Evolutionary conservation across 306 rosid genomes (phyloP).

Genomic region (Cercis canadensis): DNA sequence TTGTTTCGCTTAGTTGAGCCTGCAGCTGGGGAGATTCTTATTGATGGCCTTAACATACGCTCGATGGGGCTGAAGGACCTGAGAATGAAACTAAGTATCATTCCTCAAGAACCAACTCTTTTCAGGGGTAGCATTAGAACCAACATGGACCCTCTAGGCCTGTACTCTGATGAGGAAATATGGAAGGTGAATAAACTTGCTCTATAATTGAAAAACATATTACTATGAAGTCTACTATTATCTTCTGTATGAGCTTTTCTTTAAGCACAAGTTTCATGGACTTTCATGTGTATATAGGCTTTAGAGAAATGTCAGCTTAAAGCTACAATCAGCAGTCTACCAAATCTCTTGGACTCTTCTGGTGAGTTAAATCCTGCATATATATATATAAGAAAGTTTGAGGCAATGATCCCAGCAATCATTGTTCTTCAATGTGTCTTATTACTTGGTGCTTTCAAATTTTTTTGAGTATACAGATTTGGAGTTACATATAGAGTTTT

Average conservation of each 20-base stretch:
- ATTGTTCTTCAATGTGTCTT: background rate
- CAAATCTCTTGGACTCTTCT: slow-evolving; percentile 64
- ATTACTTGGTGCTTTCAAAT: no score
- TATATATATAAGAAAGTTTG: background rate
- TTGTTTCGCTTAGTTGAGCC: slow-evolving; percentile 77
- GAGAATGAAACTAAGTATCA: slow-evolving; percentile 70
- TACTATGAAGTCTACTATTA: no score
- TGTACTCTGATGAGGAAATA: slow-evolving; percentile 71
- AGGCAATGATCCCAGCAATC: background rate
- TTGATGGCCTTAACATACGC: slow-evolving; percentile 64
- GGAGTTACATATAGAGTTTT: no score
- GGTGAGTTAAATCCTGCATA: slow-evolving; percentile 54
- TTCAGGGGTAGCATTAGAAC: slow-evolving; percentile 69
- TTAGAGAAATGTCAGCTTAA: slow-evolving; percentile 81
- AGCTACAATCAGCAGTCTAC: slow-evolving; percentile 58
- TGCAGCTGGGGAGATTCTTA: slow-evolving; percentile 49
- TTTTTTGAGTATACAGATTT: no score
- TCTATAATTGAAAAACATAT: background rate
- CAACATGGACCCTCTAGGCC: slow-evolving; percentile 76
- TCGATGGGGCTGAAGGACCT: slow-evolving; percentile 70
- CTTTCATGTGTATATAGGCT: slow-evolving; percentile 53
- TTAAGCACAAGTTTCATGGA: background rate
- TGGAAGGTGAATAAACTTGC: slow-evolving; percentile 58
- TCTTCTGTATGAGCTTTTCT: background rate
- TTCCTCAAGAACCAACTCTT: slow-evolving; percentile 85